Evolutionary conservation across 345 rosid species (phyloP), one percentile per base, ranked within the genome.

Genomic region (Brassica incana): DNA sequence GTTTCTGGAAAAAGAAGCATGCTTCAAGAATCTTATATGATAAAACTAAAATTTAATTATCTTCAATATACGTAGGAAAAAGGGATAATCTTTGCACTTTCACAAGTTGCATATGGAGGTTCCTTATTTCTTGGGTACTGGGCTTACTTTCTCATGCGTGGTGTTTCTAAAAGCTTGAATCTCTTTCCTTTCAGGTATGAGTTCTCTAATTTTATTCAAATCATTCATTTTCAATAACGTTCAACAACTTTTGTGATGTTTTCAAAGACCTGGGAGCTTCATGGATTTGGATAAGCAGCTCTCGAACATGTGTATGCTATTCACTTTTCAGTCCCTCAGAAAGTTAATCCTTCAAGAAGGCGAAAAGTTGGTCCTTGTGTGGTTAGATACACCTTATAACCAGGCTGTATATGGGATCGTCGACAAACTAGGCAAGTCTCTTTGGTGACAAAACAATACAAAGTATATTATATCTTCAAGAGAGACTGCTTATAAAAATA

Each of bases 341-440:
- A 93, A 93, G 87, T 81, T 95, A 79, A 85, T 95, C 59, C 99
- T 95, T 79, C 99, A 95, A 84, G 98, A 93, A 81, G 98, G 98
- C 67, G 99, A 95, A 86, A 93, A 95, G 79, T 69, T 93, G 78
- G 90, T 95, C 76, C 98, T 96, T 73, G 98, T 93, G 20, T 92
- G 97, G 97, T 78, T 96, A 68, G 99, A 91, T 82, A 96, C 97
- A 73, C 97, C 98, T 63, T 92, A 92, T 76, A 93, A 96, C 82
- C 98, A 93, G 81, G 99, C 97, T 72, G 95, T 92, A 20, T 93
- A 93, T 82, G 98, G 98, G 52, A 90, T 92, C 23, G 97, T 96
- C 74, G 97, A 96, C 81, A 96, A 90, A 83, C 82, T 96, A 83
- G 98, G 97, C 89, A 81, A 80, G 79, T 62, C 43, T 48, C 14